Evolutionary conservation across 139 green algal species (phyloP).

Genomic region (Limnomonas spitsbergensis): DNA sequence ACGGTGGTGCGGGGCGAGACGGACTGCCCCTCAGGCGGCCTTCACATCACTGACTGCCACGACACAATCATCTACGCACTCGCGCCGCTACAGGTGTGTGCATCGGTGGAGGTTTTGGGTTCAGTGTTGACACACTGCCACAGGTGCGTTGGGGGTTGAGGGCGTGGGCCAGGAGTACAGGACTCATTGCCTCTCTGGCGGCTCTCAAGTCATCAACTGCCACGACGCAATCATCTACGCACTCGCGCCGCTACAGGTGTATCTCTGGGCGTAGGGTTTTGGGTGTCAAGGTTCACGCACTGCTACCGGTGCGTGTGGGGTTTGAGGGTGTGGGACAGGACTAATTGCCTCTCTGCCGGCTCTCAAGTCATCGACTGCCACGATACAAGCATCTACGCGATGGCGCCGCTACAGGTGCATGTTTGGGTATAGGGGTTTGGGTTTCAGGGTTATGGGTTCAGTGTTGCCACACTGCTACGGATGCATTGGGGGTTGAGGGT

Average conservation of each 20-base stretch:
- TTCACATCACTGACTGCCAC: conserved; percentile 78
- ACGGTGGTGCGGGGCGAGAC: conserved; percentile 77
- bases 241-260: conserved; percentile 69
- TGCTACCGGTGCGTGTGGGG: no score
- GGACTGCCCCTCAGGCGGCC: conserved; percentile 46
- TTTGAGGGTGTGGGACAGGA: conserved; percentile 70
- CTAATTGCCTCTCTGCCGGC: conserved; percentile 45
- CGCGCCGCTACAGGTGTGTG: conserved; percentile 61
- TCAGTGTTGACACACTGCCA: no score
- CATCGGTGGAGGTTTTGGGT: background rate
- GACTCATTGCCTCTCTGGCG: conserved; percentile 48
- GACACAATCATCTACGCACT: conserved; percentile 83
- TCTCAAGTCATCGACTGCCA: conserved; percentile 77
- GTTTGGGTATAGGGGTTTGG: no score
- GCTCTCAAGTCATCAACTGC: conserved; percentile 71
- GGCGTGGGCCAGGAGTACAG: conserved; percentile 75
- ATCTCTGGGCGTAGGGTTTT: background rate
- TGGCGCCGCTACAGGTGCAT: conserved; percentile 82
- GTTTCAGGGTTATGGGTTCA: no score
- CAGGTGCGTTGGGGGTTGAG: no score
- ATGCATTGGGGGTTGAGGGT: no score
- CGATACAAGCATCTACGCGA: conserved; percentile 79
- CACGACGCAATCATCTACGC: conserved; percentile 82
- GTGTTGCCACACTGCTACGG: no score
- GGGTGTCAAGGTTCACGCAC: no score